These are phyloP conservation scores for Aaosphaeria arxii DNA, from an alignment of 2,329 filamentous ascomycete species.

Conservation along the genomic window DNA sequence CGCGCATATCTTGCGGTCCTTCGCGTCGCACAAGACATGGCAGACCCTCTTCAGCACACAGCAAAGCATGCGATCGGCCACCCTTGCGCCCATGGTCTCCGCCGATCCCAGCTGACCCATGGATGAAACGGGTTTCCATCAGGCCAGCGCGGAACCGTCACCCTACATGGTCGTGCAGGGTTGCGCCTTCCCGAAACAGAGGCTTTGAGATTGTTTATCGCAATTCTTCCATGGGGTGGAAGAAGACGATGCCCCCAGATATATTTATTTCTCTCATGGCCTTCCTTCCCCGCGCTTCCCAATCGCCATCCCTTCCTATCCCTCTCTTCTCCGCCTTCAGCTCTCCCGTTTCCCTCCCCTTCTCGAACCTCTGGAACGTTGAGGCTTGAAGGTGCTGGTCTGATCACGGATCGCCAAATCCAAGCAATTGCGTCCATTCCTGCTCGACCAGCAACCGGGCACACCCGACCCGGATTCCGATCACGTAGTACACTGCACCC, in stretches of 20 bases:
- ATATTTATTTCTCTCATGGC: constrained; percentile 9
- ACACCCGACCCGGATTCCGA: background rate
- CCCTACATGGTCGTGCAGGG: constrained; percentile 1
- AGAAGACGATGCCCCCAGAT: constrained; percentile 1
- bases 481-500: background rate
- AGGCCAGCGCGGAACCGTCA: background rate
- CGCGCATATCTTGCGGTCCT: background rate
- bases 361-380: background rate
- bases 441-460: background rate
- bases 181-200: constrained; percentile 5
- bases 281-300: constrained; percentile 1
- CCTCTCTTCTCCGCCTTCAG: background rate
- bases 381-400: no score
- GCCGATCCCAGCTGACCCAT: background rate
- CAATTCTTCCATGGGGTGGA: background rate
- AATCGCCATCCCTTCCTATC: background rate
- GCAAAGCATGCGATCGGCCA: background rate
- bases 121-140: background rate
- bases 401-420: background rate
- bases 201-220: constrained; percentile 14
- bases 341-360: background rate
- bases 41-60: background rate
- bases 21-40: background rate
- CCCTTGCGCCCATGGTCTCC: background rate
- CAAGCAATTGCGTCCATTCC: background rate